Evolutionary conservation across 2,329 filamentous ascomycete genomes (phyloP).

Genomic region (Daldinia eschscholtzii): DNA sequence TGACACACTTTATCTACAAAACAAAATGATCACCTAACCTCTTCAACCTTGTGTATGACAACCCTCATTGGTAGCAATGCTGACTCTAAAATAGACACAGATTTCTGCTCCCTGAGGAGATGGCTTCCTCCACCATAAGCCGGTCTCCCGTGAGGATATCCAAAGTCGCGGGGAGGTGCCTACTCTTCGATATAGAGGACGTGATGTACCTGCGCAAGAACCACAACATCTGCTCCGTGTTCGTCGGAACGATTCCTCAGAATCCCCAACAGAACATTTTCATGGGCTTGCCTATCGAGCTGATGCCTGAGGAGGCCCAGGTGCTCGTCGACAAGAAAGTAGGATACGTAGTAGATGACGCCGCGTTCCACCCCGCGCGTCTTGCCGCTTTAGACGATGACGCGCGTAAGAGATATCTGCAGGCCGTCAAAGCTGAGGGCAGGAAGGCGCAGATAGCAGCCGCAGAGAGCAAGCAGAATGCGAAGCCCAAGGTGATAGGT

Average conservation of each 20-base stretch:
- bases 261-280: slow-evolving; percentile 96
- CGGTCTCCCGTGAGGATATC: slow-evolving; percentile 77
- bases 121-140: slow-evolving; percentile 38
- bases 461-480: slow-evolving; percentile 40
- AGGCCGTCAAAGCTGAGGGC: slow-evolving; percentile 63
- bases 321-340: slow-evolving; percentile 81
- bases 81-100: slow-evolving; percentile 39
- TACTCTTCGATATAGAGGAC: slow-evolving; percentile 88
- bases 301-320: slow-evolving; percentile 90
- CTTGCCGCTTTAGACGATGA: slow-evolving; percentile 70
- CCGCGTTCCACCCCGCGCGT: slow-evolving; percentile 73
- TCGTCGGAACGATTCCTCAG: slow-evolving; percentile 90
- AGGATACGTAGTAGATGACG: slow-evolving; percentile 86
- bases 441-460: slow-evolving; percentile 52
- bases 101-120: slow-evolving; percentile 21
- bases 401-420: slow-evolving; percentile 73
- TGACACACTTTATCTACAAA: slow-evolving; percentile 69
- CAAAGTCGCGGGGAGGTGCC: slow-evolving; percentile 81
- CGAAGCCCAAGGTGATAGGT: slow-evolving; percentile 23
- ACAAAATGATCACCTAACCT: slow-evolving; percentile 54
- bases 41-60: slow-evolving; percentile 36
- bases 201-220: slow-evolving; percentile 82
- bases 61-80: slow-evolving; percentile 26
- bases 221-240: slow-evolving; percentile 86
- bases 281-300: slow-evolving; percentile 85